phyloP scores from a whole-genome alignment of 495 filamentous ascomycete species.

The Rhypophila decipiens region DNA sequence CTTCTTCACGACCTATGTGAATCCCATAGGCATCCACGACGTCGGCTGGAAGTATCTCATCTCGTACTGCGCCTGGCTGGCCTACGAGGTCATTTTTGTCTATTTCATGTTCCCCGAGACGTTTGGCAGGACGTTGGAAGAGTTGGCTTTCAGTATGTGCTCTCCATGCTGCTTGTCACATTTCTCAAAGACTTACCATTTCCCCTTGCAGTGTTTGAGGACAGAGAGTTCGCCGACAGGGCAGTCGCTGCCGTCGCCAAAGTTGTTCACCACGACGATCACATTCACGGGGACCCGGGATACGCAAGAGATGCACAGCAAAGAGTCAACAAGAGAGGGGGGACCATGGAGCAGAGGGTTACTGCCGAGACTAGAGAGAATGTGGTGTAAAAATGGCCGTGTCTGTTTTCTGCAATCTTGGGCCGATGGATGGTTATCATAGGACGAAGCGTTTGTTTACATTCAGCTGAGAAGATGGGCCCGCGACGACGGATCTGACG shows the following conservation, averaged over 20 bases:
- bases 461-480: no score
- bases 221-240: constrained; percentile 32
- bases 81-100: constrained; percentile 51
- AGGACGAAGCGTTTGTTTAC: no score
- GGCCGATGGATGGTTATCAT: no score
- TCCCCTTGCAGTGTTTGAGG: constrained; percentile 36
- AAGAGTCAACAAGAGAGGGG: no score
- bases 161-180: no score
- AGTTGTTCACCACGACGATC: constrained; percentile 19
- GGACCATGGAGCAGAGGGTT: neutral
- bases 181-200: no score
- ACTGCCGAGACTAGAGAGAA: constrained; percentile 9
- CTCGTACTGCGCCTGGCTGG: constrained; percentile 50
- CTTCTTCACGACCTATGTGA: constrained; percentile 54
- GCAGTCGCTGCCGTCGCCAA: constrained; percentile 35
- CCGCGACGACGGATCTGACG: no score
- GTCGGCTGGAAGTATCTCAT: constrained; percentile 54
- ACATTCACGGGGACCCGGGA: neutral
- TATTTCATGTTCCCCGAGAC: constrained; percentile 64
- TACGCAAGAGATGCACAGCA: neutral
- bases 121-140: constrained; percentile 54
- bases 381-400: constrained; percentile 1
- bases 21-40: constrained; percentile 56
- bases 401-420: no score
- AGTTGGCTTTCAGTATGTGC: constrained; percentile 55